These are phyloP conservation scores for Knufia petricola DNA, from an alignment of 2,329 filamentous ascomycete species.

Conservation along the genomic window DNA sequence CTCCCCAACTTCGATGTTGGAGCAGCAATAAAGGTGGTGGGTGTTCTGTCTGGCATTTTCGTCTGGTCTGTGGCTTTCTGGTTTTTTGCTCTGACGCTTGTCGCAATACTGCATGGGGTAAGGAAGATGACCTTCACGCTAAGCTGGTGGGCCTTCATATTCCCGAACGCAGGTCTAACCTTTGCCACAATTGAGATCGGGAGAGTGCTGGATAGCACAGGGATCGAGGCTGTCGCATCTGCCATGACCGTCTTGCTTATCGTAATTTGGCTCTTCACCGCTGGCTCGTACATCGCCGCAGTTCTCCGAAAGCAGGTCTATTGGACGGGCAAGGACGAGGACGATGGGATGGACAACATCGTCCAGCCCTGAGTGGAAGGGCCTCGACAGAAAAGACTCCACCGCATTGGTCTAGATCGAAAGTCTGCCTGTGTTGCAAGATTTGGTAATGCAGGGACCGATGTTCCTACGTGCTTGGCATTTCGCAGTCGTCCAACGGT, in stretches of 20 bases:
- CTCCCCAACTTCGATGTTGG: conserved; percentile 4
- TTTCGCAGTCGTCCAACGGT: no score
- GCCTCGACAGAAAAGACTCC: no score
- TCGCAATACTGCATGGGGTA: conserved; percentile 13
- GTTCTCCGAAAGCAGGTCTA: conserved; percentile 44
- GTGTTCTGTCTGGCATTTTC: conserved; percentile 6
- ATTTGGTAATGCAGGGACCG: no score
- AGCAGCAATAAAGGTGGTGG: conserved; percentile 6
- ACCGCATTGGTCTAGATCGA: no score
- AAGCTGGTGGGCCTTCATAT: conserved; percentile 56
- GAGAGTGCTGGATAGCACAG: conserved; percentile 41
- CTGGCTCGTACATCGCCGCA: conserved; percentile 40
- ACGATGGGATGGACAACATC: conserved; percentile 23
- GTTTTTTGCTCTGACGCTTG: conserved; percentile 11
- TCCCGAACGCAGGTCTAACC: conserved; percentile 55
- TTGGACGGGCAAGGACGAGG: conserved; percentile 52
- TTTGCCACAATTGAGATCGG: conserved; percentile 50
- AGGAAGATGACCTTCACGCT: conserved; percentile 39
- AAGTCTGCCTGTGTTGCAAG: no score
- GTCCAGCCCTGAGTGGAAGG: no score
- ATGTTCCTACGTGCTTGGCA: no score
- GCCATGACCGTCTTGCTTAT: conserved; percentile 49
- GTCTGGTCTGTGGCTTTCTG: conserved; percentile 13
- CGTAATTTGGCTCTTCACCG: conserved; percentile 46
- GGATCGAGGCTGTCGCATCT: conserved; percentile 43